Conservation (phyloP, 306 rosid species). For the Hippophae rhamnoides region DNA sequence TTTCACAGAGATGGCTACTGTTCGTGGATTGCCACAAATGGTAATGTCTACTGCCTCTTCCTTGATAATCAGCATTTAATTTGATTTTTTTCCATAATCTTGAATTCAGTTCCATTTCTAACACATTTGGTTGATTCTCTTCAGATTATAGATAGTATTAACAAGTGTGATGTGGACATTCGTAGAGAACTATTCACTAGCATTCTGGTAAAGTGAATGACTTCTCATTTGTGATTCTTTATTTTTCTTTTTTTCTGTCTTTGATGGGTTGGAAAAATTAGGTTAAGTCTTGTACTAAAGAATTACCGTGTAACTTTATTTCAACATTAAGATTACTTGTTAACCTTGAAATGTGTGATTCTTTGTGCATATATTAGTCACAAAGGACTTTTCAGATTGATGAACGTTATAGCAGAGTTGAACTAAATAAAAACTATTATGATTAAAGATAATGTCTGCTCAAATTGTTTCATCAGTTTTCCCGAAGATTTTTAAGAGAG, state of each 20-base stretch:
- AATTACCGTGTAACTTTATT: too few species aligned
- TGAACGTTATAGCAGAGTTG: too few species aligned
- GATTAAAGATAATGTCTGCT: background rate
- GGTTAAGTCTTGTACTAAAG: too few species aligned
- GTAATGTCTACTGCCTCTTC: constrained; percentile 27
- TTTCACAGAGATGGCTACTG: constrained; percentile 61
- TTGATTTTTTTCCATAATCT: constrained; percentile 1
- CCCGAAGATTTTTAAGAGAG: background rate
- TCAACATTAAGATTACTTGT: too few species aligned
- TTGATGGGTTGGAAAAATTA: too few species aligned
- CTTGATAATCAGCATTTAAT: constrained; percentile 6
- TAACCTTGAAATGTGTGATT: too few species aligned
- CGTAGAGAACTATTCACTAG: constrained; percentile 93
- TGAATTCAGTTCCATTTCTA: constrained; percentile 9
- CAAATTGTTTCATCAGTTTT: background rate
- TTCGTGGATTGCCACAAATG: constrained; percentile 93
- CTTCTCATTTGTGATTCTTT: background rate
- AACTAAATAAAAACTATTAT: too few species aligned
- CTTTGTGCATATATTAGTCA: too few species aligned
- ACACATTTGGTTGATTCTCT: background rate
- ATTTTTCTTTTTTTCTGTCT: background rate
- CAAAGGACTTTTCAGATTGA: too few species aligned
- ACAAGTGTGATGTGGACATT: constrained; percentile 93
- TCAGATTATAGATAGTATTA: constrained; percentile 94
- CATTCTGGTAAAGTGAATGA: constrained; percentile 64